A percentile compares a stretch with the other conserved stretches of the same genome.
Evolutionary conservation across 169 alveolate genomes (phyloP).

Genomic region (Plasmodium billcollinsi): DNA sequence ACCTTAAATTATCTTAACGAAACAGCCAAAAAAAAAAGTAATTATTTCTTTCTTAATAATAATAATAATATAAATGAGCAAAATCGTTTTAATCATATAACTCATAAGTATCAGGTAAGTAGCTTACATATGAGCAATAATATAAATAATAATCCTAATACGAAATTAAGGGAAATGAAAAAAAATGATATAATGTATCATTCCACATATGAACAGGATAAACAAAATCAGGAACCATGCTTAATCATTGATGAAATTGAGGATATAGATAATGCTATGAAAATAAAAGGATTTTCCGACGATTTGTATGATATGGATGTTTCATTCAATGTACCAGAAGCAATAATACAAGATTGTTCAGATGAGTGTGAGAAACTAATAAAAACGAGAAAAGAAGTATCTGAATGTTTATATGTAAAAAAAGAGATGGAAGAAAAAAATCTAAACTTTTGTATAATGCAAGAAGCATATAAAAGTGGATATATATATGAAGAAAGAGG

Average conservation of each 20-base stretch:
- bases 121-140: no score
- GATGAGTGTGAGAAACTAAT: not conserved
- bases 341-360: no score
- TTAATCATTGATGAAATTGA: not conserved
- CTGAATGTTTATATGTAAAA: not conserved
- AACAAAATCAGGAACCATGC: not conserved
- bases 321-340: no score
- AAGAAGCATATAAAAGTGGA: no score
- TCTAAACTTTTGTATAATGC: no score
- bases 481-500: not conserved
- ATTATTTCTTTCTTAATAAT: slow-evolving; percentile 23
- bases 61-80: not conserved
- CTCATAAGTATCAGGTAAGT: no score
- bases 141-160: no score
- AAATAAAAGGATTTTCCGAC: not conserved
- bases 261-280: not conserved
- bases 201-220: not conserved
- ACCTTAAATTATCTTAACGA: slow-evolving; percentile 57
- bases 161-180: not conserved
- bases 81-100: not conserved
- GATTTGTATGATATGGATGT: not conserved
- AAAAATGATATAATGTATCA: not conserved
- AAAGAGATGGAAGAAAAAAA: not conserved
- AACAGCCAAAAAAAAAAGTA: slow-evolving; percentile 47
- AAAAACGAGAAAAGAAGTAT: not conserved